Evolutionary conservation across 208 protist genomes (phyloP), one percentile per base, ranked within the genome.

Genomic region (Leishmania aethiopica): DNA sequence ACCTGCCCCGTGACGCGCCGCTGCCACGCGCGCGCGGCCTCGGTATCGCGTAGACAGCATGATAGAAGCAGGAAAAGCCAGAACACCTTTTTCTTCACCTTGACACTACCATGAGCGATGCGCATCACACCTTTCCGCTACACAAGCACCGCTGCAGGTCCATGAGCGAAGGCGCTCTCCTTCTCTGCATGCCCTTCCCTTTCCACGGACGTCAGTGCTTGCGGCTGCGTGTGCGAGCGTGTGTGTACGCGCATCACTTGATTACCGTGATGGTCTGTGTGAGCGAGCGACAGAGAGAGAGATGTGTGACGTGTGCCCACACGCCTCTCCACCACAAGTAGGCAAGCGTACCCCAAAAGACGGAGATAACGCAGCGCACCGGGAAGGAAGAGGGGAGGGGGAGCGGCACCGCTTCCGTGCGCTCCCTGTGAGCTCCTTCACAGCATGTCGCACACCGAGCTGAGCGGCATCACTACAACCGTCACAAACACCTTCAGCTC

Each of bases 401-500:
- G 13, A 25, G 47, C 3, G 42, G 47, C 40, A 17, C 22, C 32
- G 22, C 2, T 47, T 22, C 7, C 28, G 45, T 25, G 28, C 45
- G 7, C n/a, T 32, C 22, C 40, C 3, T 17, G 8, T 35, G 8
- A 1, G 45, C 6, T 1, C 28, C 75, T 51, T 67, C 51, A 60
- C 32, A 73, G 32, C n/a, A 78, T 8, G 37, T 90, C 83, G 37
- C 87, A 82, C 8, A 82, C 77, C 70, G 78, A 77, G 79, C 79
- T 85, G 42, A 95, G 77, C 40, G 94, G 88, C 74, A 89, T 89
- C 15, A 96, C 84, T 1, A 95, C 90, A 35, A 96, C 81, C 7
- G 86, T 93, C 74, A 95, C 94, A 1, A 87, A 92, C n/a, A 91
- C 94, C 79, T 88, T 87, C 62, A 91, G 78, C 59, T 93, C 87